Conservation (phyloP, 257 asterid genomes). For the Penstemon newberryi region DNA sequence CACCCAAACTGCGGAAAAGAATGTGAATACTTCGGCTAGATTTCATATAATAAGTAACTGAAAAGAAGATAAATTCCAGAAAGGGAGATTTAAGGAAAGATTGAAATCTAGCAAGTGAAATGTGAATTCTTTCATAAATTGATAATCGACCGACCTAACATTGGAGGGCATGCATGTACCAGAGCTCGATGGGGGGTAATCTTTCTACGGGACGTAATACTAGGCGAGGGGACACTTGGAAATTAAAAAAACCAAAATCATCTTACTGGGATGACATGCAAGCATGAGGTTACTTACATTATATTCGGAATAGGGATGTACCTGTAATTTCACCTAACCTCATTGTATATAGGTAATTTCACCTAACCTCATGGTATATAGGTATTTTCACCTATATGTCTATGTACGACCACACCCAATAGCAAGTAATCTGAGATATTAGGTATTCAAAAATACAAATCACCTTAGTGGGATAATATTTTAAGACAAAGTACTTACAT, state of each 20-base stretch:
- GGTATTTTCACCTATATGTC: no score
- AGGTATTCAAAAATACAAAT: neutral
- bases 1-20: slow-evolving; percentile 67
- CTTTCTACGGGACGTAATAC: neutral
- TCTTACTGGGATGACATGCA: neutral
- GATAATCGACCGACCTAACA: no score
- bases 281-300: slow-evolving; percentile 46
- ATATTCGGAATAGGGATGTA: slow-evolving; percentile 44
- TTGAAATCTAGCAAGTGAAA: no score
- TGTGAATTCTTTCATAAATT: no score
- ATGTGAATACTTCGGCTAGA: neutral
- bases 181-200: neutral
- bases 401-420: no score
- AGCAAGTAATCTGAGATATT: neutral
- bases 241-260: neutral
- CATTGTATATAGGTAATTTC: no score
- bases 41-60: neutral
- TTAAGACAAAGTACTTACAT: slow-evolving; percentile 45
- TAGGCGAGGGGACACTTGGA: neutral
- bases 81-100: neutral
- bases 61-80: neutral
- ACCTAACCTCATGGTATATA: no score
- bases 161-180: neutral
- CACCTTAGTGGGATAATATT: neutral
- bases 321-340: no score